phyloP scores from a whole-genome alignment of 768 basidiomycete genomes.

The Termitomyces sp. region DNA sequence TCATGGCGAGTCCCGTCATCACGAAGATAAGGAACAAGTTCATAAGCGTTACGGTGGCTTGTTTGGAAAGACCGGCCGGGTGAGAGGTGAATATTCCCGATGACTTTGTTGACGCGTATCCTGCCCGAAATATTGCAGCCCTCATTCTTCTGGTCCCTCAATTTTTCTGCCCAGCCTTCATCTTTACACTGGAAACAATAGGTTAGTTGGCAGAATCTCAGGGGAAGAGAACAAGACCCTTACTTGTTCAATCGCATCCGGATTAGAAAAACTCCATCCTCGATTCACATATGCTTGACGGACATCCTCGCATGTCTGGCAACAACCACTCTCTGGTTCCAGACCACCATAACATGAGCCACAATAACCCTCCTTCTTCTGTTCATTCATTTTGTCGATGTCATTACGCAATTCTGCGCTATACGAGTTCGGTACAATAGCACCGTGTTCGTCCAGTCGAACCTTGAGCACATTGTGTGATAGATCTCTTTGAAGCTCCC shows the following conservation, averaged over 20 bases:
- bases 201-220: background rate
- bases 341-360: conserved; percentile 95
- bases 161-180: conserved; percentile 94
- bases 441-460: conserved; percentile 62
- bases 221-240: conserved; percentile 17
- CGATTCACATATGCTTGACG: conserved; percentile 84
- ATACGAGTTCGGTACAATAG: conserved; percentile 50
- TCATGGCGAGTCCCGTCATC: conserved; percentile 88
- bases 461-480: conserved; percentile 88
- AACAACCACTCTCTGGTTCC: conserved; percentile 77
- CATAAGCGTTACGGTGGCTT: conserved; percentile 73
- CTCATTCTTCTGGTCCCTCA: conserved; percentile 88
- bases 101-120: conserved; percentile 94
- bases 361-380: conserved; percentile 67
- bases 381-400: conserved; percentile 71
- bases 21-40: conserved; percentile 91
- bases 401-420: conserved; percentile 79
- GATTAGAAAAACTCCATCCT: conserved; percentile 94
- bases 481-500: conserved; percentile 89
- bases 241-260: conserved; percentile 91
- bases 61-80: conserved; percentile 95
- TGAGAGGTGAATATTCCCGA: conserved; percentile 93
- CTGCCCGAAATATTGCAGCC: conserved; percentile 93
- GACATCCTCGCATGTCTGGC: conserved; percentile 95
- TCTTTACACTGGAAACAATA: conserved; percentile 63